phyloP scores from a whole-genome alignment of 176 grass and related monocot genomes.

The Triticum dicoccoides region DNA sequence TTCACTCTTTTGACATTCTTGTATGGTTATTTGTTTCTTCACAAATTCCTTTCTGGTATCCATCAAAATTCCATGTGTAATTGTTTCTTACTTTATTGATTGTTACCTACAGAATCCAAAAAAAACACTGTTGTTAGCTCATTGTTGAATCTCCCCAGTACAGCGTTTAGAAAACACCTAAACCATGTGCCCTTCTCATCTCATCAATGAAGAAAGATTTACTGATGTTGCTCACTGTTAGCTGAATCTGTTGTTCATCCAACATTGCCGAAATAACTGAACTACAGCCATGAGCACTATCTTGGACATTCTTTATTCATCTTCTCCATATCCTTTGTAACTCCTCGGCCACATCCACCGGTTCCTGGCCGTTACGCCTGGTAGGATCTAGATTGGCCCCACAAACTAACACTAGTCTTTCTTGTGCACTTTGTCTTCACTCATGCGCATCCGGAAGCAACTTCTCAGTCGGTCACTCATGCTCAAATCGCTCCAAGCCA shows the following conservation, averaged over 20 bases:
- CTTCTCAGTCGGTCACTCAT: too few species aligned
- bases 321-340: not conserved
- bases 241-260: not conserved
- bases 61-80: not conserved
- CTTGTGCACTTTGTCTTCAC: too few species aligned
- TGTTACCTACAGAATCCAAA: not conserved
- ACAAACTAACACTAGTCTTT: too few species aligned
- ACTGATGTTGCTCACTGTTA: not conserved
- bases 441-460: too few species aligned
- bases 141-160: not conserved
- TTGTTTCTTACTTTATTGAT: not conserved
- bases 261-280: not conserved
- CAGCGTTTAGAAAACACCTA: not conserved
- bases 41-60: not conserved
- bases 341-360: too few species aligned
- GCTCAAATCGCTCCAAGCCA: too few species aligned
- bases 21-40: not conserved
- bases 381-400: too few species aligned
- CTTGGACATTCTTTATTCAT: constrained; percentile 22
- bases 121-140: not conserved
- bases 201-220: not conserved
- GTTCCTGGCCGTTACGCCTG: too few species aligned
- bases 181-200: not conserved
- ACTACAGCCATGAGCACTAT: not conserved
- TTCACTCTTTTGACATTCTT: not conserved